Evolutionary conservation across 2,329 filamentous ascomycete genomes (phyloP), one percentile per base, ranked within the genome.

Genomic region (Emergomyces pasteurianus): DNA sequence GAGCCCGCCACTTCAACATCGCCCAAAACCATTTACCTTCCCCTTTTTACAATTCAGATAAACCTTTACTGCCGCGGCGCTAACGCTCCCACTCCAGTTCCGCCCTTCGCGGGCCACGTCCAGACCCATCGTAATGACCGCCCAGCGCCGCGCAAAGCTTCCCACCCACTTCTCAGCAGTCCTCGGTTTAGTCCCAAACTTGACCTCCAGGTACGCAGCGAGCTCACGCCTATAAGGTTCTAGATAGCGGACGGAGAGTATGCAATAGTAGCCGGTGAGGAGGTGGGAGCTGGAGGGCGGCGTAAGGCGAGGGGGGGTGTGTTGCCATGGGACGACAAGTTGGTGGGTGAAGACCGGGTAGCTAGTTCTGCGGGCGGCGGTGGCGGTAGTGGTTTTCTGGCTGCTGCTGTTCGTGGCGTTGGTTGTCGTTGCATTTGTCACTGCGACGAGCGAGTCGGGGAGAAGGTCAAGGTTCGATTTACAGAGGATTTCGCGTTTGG

Each of bases 401-500:
- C n/a, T 47, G n/a, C 7, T 47, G 18, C n/a, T n/a, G 16, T 42
- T 16, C 18, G 40, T 14, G 40, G 40, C 8, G 40, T n/a, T 42
- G 40, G 9, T 42, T 42, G 40, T 42, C 18, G 12, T 4, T 3
- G 18, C 6, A 7, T n/a, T n/a, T n/a, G n/a, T n/a, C n/a, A n/a
- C n/a, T n/a, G n/a, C n/a, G n/a, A 5, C 23, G 31, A 38, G 21
- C 31, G 16, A 38, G 8, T 18, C 5, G 2, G 28, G 16, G 18
- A 64, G 62, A 12, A 64, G 54, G 28, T 62, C 50, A 21, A 60
- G 21, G 23, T 59, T 61, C 18, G 47, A 12, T 16, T 58, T 54
- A 56, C 62, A 64, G 38, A 64, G 50, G 18, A 62, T 40, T 53
- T 61, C 62, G 5, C 52, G 53, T 36, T 59, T 61, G 8, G 58